Conservation (phyloP, 2,329 filamentous ascomycete species). For the Emmonsiellopsis sp. region DNA sequence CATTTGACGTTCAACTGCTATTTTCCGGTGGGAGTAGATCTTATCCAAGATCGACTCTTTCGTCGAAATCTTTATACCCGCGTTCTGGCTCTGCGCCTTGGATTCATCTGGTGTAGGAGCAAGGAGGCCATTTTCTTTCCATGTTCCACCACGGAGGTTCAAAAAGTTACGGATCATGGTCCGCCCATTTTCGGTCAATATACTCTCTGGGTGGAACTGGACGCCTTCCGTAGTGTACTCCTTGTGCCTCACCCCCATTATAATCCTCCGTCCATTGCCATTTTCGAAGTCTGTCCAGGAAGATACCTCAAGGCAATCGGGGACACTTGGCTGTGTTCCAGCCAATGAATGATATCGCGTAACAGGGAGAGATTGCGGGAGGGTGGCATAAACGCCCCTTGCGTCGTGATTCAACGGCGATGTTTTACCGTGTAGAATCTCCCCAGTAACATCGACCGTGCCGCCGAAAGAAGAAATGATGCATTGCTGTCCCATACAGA, state of each 20-base stretch:
- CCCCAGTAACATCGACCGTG: conserved; percentile 81
- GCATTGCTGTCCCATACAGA: conserved; percentile 99
- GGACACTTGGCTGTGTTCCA: conserved; percentile 79
- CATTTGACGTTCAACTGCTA: conserved; percentile 70
- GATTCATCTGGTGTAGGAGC: conserved; percentile 15
- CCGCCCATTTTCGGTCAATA: conserved; percentile 79
- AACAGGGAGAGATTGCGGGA: conserved; percentile 72
- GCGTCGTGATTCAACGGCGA: conserved; percentile 80
- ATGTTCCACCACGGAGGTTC: conserved; percentile 77
- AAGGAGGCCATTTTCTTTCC: conserved; percentile 62
- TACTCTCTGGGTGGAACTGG: conserved; percentile 96
- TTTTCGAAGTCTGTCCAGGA: conserved; percentile 73
- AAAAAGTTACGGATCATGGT: conserved; percentile 91
- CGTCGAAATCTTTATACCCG: conserved; percentile 36
- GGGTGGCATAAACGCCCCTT: conserved; percentile 81
- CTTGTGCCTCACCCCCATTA: conserved; percentile 95
- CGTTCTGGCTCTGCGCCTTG: conserved; percentile 13
- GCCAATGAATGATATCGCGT: conserved; percentile 95
- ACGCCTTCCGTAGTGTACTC: conserved; percentile 87
- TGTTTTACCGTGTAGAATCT: conserved; percentile 96
- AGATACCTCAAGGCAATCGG: conserved; percentile 75
- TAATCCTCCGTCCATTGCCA: conserved; percentile 69
- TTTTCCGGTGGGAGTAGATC: conserved; percentile 76
- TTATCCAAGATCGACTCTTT: conserved; percentile 80
- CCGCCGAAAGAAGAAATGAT: conserved; percentile 93